Percentiles rank a stretch among this genome's conserved stretches.
Conservation (phyloP, 768 basidiomycete genomes). For the Solioccasus polychromus region DNA sequence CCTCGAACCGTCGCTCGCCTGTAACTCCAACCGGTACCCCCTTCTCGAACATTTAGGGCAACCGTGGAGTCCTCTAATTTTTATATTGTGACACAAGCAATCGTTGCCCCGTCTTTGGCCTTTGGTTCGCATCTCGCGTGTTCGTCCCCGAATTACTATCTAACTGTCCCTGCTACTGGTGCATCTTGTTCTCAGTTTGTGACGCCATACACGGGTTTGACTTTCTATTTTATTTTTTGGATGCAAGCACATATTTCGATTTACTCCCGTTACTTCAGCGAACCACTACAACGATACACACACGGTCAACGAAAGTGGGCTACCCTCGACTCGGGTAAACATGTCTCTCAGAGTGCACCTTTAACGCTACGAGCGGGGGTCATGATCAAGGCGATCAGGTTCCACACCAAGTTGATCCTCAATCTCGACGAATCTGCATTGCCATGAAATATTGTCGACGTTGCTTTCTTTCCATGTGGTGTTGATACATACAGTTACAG, state of each 20-base stretch:
- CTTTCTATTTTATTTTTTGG: too few species aligned
- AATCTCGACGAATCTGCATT: conserved; percentile 56
- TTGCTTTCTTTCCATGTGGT: too few species aligned
- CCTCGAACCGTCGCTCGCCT: conserved; percentile 66
- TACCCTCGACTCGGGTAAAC: neutral
- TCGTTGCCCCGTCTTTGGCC: conserved; percentile 13
- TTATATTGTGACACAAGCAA: conserved; percentile 10
- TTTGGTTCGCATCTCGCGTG: conserved; percentile 7
- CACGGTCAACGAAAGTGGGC: conserved; percentile 20
- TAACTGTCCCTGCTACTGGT: too few species aligned
- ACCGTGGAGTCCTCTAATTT: conserved; percentile 26
- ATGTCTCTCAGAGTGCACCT: neutral
- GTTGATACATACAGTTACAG: neutral
- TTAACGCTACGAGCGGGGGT: conserved; percentile 48
- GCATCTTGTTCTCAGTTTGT: too few species aligned
- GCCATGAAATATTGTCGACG: too few species aligned
- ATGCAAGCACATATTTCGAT: conserved; percentile 62
- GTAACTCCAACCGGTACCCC: conserved; percentile 40
- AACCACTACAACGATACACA: conserved; percentile 16
- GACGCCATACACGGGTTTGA: too few species aligned
- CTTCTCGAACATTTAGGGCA: conserved; percentile 27
- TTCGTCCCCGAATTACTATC: too few species aligned
- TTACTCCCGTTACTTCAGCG: conserved; percentile 29
- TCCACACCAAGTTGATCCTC: conserved; percentile 61
- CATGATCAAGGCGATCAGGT: conserved; percentile 63